Percentiles rank a stretch among this genome's conserved stretches.
phyloP scores from a whole-genome alignment of 305 asterid species.

The Fraxinus platypoda region DNA sequence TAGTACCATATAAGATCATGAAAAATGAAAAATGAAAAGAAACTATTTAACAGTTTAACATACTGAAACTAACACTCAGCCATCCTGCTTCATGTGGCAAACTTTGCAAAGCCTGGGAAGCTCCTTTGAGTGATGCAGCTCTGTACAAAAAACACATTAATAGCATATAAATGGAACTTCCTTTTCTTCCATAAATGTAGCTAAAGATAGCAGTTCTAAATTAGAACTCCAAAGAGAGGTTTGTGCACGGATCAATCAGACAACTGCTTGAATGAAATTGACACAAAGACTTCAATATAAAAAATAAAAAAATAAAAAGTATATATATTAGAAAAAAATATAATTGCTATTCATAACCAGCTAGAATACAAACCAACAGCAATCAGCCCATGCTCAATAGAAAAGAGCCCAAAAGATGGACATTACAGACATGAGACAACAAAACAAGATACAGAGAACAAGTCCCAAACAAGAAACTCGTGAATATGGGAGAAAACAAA shows the following conservation, averaged over 20 bases:
- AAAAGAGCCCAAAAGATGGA: conserved; percentile 19
- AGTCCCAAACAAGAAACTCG: conserved; percentile 15
- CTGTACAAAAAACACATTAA: conserved; percentile 44
- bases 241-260: conserved; percentile 1
- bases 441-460: conserved; percentile 10
- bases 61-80: conserved; percentile 72
- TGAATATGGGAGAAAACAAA: conserved; percentile 7
- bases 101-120: conserved; percentile 71
- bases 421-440: conserved; percentile 8
- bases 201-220: conserved; percentile 3
- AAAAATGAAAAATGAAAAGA: conserved; percentile 6
- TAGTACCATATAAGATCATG: conserved; percentile 16
- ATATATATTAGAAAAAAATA: neutral
- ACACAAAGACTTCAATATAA: neutral
- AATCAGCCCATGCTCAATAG: conserved; percentile 13
- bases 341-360: neutral
- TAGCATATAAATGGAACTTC: conserved; percentile 25
- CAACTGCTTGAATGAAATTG: conserved; percentile 19
- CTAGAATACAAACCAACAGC: conserved; percentile 12
- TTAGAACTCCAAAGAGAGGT: conserved; percentile 4
- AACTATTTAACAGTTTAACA: conserved; percentile 28
- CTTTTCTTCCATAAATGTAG: conserved; percentile 11
- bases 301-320: neutral
- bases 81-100: conserved; percentile 84
- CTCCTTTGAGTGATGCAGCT: conserved; percentile 82